phyloP scores from a whole-genome alignment of 805 yeast genomes.

The Torulaspora maleeae region DNA sequence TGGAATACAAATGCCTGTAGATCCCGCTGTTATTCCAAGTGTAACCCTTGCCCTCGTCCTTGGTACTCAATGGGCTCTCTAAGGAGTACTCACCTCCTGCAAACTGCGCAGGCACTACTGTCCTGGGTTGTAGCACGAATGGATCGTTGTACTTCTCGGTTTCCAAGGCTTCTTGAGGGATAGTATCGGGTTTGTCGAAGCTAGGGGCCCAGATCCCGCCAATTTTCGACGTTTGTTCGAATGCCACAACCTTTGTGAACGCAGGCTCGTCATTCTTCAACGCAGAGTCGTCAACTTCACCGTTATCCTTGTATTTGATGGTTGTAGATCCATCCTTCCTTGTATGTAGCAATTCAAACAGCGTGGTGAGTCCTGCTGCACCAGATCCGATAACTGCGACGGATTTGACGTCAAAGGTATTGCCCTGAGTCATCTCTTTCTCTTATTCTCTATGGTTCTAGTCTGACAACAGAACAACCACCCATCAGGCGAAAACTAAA shows the following conservation, averaged over 20 bases:
- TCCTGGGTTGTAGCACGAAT: constrained; percentile 24
- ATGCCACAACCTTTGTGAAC: constrained; percentile 39
- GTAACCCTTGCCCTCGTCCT: background rate
- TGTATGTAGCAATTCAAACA: constrained; percentile 35
- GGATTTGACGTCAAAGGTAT: constrained; percentile 15
- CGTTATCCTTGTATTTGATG: constrained; percentile 15
- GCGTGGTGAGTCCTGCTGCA: constrained; percentile 40
- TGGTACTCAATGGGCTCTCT: constrained; percentile 7
- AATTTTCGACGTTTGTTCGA: constrained; percentile 40
- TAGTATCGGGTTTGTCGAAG: constrained; percentile 18
- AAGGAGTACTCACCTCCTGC: constrained; percentile 13
- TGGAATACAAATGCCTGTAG: constrained; percentile 17
- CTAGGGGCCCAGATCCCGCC: constrained; percentile 44
- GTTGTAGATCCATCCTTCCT: constrained; percentile 30
- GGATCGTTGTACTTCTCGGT: constrained; percentile 37
- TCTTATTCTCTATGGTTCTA: background rate
- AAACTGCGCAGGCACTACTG: constrained; percentile 10
- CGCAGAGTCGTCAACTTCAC: constrained; percentile 10
- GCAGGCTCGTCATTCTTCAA: constrained; percentile 20
- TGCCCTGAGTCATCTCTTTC: constrained; percentile 8
- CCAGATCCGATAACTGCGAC: constrained; percentile 42
- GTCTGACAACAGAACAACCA: too few relatives aligned
- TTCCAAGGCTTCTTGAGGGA: constrained; percentile 30
- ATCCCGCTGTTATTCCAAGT: constrained; percentile 20
- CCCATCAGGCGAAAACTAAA: too few relatives aligned